Evolutionary conservation across 169 alveolate genomes (phyloP).

Genomic region (Besnoitia besnoiti): DNA sequence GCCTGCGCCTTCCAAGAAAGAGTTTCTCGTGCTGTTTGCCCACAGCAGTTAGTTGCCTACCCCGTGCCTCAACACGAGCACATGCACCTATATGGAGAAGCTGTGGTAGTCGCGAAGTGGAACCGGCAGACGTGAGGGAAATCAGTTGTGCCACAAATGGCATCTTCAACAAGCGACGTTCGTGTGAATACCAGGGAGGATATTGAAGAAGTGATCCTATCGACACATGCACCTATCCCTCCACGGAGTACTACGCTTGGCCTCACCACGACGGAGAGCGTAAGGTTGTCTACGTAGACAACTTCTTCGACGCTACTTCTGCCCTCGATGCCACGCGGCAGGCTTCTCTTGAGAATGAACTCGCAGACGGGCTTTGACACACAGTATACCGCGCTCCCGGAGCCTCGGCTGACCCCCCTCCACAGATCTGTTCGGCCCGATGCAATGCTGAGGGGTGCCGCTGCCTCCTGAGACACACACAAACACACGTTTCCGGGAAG

Average conservation of each 20-base stretch:
- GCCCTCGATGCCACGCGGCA: not conserved
- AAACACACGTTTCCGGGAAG: not conserved
- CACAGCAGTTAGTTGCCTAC: too few species aligned
- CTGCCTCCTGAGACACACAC: not conserved
- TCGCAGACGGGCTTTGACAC: slow-evolving; percentile 14
- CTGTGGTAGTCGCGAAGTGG: too few species aligned
- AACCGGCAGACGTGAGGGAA: too few species aligned
- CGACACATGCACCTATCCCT: too few species aligned
- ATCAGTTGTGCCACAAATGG: too few species aligned
- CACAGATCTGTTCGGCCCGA: slow-evolving; percentile 16
- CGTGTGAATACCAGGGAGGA: too few species aligned
- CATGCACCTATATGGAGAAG: too few species aligned
- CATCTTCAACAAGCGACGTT: too few species aligned
- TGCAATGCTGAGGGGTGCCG: not conserved
- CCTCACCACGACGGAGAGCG: slow-evolving; percentile 40
- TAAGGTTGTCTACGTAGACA: slow-evolving; percentile 51
- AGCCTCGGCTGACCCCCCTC: slow-evolving; percentile 6
- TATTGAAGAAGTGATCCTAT: too few species aligned
- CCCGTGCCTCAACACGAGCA: too few species aligned
- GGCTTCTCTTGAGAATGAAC: not conserved
- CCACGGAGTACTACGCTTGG: not conserved
- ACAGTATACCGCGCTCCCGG: not conserved
- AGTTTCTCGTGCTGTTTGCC: too few species aligned
- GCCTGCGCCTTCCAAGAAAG: too few species aligned
- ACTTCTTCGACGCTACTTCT: not conserved